Conservation (phyloP, 805 yeast genomes). For the Debaryomyces castellii region DNA sequence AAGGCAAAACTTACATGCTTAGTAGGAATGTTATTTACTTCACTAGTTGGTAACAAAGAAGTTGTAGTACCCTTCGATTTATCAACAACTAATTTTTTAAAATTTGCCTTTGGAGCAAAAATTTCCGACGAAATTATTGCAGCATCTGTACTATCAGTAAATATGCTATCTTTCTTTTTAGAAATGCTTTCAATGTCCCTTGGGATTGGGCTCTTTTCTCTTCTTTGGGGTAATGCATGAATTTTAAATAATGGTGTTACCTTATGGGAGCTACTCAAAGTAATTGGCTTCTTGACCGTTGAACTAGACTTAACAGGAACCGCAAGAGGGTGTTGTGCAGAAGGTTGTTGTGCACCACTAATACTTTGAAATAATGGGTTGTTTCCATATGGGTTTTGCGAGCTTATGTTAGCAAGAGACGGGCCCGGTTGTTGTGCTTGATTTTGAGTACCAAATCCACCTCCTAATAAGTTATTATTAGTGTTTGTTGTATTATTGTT, state of each 20-base stretch:
- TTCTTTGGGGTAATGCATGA: slow-evolving; percentile 16
- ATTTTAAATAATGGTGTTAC: slow-evolving; percentile 52
- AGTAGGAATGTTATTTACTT: slow-evolving; percentile 7
- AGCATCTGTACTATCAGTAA: slow-evolving; percentile 55
- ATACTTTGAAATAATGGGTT: slow-evolving; percentile 63
- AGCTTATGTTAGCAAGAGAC: slow-evolving; percentile 27
- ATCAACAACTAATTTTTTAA: slow-evolving; percentile 55
- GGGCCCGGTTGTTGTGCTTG: slow-evolving; percentile 22
- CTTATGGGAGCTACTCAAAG: slow-evolving; percentile 59
- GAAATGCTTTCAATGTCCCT: slow-evolving; percentile 6
- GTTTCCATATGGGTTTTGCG: slow-evolving; percentile 72
- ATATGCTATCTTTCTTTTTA: slow-evolving; percentile 15
- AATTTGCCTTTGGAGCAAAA: slow-evolving; percentile 60
- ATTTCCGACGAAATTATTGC: slow-evolving; percentile 71
- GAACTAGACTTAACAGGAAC: slow-evolving; percentile 21
- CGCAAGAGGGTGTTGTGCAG: slow-evolving; percentile 21
- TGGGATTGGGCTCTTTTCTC: not conserved
- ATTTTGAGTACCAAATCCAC: slow-evolving; percentile 18
- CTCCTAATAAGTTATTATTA: slow-evolving; percentile 13
- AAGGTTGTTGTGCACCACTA: slow-evolving; percentile 21
- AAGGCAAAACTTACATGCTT: slow-evolving; percentile 19
- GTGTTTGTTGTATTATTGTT: slow-evolving; percentile 12
- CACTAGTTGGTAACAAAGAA: slow-evolving; percentile 6
- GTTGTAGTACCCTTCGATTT: slow-evolving; percentile 24
- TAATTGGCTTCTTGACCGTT: slow-evolving; percentile 52